Conservation (phyloP, 768 basidiomycete genomes). For the Lentinus brumalis region DNA sequence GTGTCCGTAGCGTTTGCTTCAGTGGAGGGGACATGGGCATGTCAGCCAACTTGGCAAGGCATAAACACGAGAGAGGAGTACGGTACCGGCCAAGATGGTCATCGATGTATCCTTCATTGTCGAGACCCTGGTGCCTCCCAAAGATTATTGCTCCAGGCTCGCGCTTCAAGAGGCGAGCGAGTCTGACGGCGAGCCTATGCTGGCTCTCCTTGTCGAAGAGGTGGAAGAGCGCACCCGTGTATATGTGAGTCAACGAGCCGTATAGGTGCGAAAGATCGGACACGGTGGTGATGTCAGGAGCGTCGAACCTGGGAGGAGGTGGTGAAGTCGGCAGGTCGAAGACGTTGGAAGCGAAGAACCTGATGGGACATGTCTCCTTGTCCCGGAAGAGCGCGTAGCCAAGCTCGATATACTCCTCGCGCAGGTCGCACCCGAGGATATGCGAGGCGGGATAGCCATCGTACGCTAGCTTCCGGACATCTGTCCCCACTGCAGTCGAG, state of each 20-base stretch:
- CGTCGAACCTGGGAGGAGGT: neutral
- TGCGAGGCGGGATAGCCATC: constrained; percentile 34
- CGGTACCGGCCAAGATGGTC: constrained; percentile 29
- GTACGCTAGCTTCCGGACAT: constrained; percentile 35
- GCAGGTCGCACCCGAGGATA: constrained; percentile 33
- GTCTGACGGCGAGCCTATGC: constrained; percentile 32
- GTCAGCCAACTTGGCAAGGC: neutral
- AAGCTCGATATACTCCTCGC: constrained; percentile 32
- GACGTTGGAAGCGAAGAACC: constrained; percentile 34
- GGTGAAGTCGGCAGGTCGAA: constrained; percentile 25
- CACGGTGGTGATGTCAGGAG: constrained; percentile 11
- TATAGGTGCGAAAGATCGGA: constrained; percentile 26
- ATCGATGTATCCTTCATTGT: constrained; percentile 29
- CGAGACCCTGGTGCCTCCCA: constrained; percentile 34
- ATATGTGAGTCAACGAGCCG: constrained; percentile 31
- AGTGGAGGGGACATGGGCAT: neutral
- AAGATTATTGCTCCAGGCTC: constrained; percentile 32
- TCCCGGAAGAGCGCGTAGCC: constrained; percentile 34
- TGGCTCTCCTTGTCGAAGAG: constrained; percentile 38
- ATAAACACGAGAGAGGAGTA: neutral
- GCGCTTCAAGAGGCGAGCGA: constrained; percentile 29
- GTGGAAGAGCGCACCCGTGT: constrained; percentile 38
- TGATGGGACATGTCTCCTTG: constrained; percentile 23
- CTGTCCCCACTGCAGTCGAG: constrained; percentile 32
- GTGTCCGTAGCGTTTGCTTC: constrained; percentile 33